Evolutionary conservation across 192 early-diverging fungal species (phyloP).

Genomic region (Gonapodya prolifera): DNA sequence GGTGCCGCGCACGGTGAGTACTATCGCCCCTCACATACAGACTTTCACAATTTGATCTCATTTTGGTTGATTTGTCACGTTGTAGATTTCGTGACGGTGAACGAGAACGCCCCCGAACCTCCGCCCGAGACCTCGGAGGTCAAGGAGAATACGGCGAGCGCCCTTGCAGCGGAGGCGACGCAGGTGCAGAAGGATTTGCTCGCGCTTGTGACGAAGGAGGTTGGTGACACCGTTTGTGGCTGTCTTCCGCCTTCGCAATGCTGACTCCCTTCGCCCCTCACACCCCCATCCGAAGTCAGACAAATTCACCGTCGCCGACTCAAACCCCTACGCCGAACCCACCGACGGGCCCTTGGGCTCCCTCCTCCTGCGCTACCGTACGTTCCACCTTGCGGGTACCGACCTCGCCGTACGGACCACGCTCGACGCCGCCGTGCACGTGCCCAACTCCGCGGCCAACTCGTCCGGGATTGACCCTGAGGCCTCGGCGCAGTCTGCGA

Average conservation of each 20-base stretch:
- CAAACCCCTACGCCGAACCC: constrained; percentile 53
- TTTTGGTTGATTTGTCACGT: neutral
- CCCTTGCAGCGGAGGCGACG: constrained; percentile 78
- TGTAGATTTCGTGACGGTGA: constrained; percentile 79
- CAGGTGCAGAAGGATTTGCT: constrained; percentile 70
- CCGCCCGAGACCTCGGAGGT: constrained; percentile 79
- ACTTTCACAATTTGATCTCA: no score
- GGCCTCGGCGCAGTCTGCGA: constrained; percentile 21
- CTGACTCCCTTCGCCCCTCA: no score
- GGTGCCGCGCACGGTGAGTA: constrained; percentile 53
- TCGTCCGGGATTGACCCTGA: constrained; percentile 21
- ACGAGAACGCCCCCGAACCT: constrained; percentile 88
- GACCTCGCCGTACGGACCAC: constrained; percentile 76
- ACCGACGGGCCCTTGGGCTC: constrained; percentile 34
- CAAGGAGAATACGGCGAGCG: constrained; percentile 61
- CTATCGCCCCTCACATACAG: neutral
- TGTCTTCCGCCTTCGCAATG: no score
- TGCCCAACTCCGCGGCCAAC: constrained; percentile 16
- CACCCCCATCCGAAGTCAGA: no score
- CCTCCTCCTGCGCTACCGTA: constrained; percentile 77
- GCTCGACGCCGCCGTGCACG: constrained; percentile 60
- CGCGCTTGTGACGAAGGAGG: constrained; percentile 43
- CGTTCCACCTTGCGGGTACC: constrained; percentile 64
- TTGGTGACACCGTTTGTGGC: constrained; percentile 31
- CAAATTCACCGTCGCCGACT: constrained; percentile 39